phyloP scores from a whole-genome alignment of 352 stramenopile species.

The Phytopythium aichiense region DNA sequence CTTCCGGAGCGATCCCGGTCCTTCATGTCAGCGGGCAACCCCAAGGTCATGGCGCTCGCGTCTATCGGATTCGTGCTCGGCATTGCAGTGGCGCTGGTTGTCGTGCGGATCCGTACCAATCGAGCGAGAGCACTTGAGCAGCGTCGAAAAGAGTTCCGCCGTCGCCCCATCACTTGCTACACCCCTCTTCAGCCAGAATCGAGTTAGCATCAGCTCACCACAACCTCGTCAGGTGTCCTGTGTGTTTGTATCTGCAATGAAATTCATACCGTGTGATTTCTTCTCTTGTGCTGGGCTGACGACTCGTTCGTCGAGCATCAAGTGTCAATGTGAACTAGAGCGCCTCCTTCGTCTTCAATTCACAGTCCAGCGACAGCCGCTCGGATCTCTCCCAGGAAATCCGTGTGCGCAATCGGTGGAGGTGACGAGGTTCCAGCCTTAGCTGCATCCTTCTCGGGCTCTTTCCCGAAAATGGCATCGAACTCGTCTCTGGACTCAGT shows the following conservation, averaged over 20 bases:
- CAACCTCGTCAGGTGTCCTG: background rate
- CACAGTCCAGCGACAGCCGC: constrained; percentile 38
- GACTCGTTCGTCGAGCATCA: background rate
- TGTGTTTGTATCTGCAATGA: background rate
- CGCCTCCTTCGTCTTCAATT: background rate
- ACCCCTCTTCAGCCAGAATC: background rate
- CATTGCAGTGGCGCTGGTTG: background rate
- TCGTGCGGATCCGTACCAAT: background rate
- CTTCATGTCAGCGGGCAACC: background rate
- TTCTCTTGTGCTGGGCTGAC: background rate
- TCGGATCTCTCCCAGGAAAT: constrained; percentile 37
- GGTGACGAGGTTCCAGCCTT: constrained; percentile 9
- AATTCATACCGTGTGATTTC: background rate
- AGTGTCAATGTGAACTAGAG: too few species aligned
- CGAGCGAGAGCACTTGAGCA: background rate
- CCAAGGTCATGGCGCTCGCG: background rate
- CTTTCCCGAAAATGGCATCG: constrained; percentile 41
- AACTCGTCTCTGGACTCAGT: constrained; percentile 15
- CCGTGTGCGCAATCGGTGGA: constrained; percentile 16
- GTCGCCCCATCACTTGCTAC: background rate
- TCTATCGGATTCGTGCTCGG: background rate
- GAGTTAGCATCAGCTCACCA: background rate
- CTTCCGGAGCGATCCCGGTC: background rate
- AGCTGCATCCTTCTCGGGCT: constrained; percentile 4
- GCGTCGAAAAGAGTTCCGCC: background rate